Evolutionary conservation across 2,329 filamentous ascomycete genomes (phyloP), one percentile per base, ranked within the genome.

Genomic region (Colletotrichum navitas): DNA sequence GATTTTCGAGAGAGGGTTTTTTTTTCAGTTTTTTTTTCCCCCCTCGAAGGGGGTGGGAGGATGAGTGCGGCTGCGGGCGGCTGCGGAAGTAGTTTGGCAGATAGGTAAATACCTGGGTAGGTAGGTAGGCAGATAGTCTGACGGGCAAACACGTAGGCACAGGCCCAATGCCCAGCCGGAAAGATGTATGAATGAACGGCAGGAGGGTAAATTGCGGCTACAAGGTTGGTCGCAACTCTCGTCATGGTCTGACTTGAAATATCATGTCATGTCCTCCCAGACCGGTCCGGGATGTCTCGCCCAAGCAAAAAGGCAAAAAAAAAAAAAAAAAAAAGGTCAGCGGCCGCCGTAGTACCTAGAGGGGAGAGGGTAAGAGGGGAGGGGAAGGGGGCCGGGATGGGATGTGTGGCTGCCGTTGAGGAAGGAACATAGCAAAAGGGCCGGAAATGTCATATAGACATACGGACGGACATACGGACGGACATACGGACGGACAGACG

Each of bases 31-130:
- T n/a, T n/a, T n/a, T n/a, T n/a, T n/a, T n/a, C n/a, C n/a, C n/a
- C n/a, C n/a, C n/a, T n/a, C n/a, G n/a, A n/a, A n/a, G 63, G 63
- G 34, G 43, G 54, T 34, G 32, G 32, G 21, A n/a, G 14, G 32
- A 32, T 11, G 32, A 34, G 16, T 24, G 54, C 63, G 41, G 52
- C 29, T 58, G 52, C 54, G 54, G 63, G 43, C 55, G 63, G 54
- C n/a, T 52, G 63, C 24, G 43, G 43, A 55, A 34, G 41, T 36
- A 21, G 32, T 10, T n/a, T 7, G 24, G 47, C 47, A 51, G 14
- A 5, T 12, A 51, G 12, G 7, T 5, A 24, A n/a, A 5, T 7
- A 49, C 47, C 11, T 12, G 14, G 2, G 2, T 21, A 49, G 2
- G 7, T 49, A 43, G 39, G 0, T 16, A 16, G 36, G 36, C 21